These are phyloP conservation scores for Colletotrichum theobromicola DNA, from an alignment of 2,329 filamentous ascomycete species.

Conservation along the genomic window DNA sequence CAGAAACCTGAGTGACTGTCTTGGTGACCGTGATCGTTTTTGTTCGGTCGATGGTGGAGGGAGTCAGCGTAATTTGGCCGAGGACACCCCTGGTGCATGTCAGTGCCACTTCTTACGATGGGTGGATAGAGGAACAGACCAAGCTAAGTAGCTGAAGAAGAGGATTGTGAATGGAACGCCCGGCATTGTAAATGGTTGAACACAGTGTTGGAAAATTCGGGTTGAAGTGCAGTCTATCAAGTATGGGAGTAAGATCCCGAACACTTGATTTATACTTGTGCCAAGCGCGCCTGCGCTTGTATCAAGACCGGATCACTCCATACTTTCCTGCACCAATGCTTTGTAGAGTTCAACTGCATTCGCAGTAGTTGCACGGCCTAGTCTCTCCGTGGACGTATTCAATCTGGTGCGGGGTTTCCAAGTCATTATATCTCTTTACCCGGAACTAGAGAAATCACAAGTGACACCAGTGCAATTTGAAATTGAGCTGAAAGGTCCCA, in stretches of 20 bases:
- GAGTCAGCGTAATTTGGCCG: conserved; percentile 5
- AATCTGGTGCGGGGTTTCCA: background rate
- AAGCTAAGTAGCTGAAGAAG: background rate
- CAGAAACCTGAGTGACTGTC: background rate
- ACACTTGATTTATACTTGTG: background rate
- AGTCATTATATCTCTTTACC: background rate
- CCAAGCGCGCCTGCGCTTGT: background rate
- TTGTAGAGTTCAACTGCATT: background rate
- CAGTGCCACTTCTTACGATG: too few relatives aligned
- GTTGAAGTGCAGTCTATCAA: background rate
- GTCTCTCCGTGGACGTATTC: background rate
- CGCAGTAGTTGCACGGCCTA: background rate
- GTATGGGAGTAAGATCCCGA: background rate
- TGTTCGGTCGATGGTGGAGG: background rate
- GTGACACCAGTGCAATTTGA: background rate
- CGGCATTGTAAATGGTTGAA: background rate
- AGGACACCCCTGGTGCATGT: background rate
- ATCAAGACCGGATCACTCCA: background rate
- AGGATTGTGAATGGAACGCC: background rate
- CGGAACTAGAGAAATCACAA: background rate
- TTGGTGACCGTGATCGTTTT: background rate
- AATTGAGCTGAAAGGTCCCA: background rate
- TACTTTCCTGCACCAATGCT: background rate
- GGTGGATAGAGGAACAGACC: background rate
- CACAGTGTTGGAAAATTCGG: background rate